Percentiles rank a stretch among this genome's conserved stretches.
phyloP scores from a whole-genome alignment of 2,329 filamentous ascomycete species.

The Xylariales sp. region DNA sequence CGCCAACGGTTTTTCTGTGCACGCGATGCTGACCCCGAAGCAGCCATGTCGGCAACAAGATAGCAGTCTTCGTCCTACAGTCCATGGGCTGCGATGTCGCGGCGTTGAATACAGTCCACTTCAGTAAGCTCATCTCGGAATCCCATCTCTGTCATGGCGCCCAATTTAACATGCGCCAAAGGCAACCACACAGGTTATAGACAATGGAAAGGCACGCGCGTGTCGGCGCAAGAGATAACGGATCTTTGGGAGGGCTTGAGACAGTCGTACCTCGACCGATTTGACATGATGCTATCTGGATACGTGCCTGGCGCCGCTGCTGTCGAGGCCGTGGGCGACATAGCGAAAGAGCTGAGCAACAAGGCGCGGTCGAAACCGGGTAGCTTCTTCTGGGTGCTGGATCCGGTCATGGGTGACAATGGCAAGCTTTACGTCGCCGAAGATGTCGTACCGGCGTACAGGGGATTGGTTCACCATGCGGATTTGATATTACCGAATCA shows the following conservation, averaged over 20 bases:
- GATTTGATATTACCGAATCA: conserved; percentile 95
- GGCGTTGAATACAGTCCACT: conserved; percentile 93
- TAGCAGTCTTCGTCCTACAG: conserved; percentile 93
- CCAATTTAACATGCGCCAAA: conserved; percentile 30
- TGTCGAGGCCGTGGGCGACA: conserved; percentile 77
- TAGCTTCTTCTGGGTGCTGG: conserved; percentile 92
- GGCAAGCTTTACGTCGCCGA: conserved; percentile 86
- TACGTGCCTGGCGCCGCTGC: conserved; percentile 87
- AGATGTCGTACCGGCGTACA: conserved; percentile 89
- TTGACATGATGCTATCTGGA: conserved; percentile 91
- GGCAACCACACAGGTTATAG: conserved; percentile 94
- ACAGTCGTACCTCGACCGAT: conserved; percentile 79
- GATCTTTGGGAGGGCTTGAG: conserved; percentile 81
- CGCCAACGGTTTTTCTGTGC: conserved; percentile 11
- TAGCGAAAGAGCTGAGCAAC: conserved; percentile 73
- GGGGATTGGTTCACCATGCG: conserved; percentile 69
- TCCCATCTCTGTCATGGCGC: conserved; percentile 1
- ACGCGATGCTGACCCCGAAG: conserved; percentile 12
- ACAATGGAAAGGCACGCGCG: conserved; percentile 80
- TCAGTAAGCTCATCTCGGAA: conserved; percentile 60
- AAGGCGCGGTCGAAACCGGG: conserved; percentile 58
- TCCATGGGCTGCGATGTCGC: conserved; percentile 90
- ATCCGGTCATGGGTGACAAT: conserved; percentile 98
- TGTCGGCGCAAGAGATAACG: conserved; percentile 74
- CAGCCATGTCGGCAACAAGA: conserved; percentile 97